These are phyloP conservation scores for Scutellaria barbata DNA, from an alignment of 257 asterid genomes.

Conservation along the genomic window DNA sequence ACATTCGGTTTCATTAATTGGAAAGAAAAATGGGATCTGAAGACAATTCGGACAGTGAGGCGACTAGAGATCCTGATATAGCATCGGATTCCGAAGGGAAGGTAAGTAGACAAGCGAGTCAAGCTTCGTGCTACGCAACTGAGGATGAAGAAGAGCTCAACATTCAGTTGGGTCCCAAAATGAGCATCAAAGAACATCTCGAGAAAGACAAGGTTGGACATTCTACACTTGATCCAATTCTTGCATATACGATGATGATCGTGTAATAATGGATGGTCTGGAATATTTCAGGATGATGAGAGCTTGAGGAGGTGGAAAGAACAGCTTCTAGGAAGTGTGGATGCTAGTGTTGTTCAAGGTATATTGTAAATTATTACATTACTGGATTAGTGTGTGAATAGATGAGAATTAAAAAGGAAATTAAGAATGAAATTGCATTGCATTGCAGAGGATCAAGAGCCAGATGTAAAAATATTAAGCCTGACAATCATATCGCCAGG, in stretches of 20 bases:
- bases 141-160: constrained; percentile 50
- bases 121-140: constrained; percentile 39
- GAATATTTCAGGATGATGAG: constrained; percentile 50
- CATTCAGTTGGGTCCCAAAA: constrained; percentile 52
- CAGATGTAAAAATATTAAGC: constrained; percentile 55
- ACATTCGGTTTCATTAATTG: neutral
- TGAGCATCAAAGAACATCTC: constrained; percentile 54
- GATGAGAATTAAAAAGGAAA: too few relatives aligned
- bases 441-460: constrained; percentile 48
- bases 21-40: constrained; percentile 40
- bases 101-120: constrained; percentile 42
- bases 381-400: too few relatives aligned
- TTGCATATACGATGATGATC: too few relatives aligned
- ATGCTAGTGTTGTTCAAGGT: constrained; percentile 52
- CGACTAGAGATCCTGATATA: constrained; percentile 34
- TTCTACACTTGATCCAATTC: too few relatives aligned
- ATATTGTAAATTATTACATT: neutral
- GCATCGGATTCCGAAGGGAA: constrained; percentile 42
- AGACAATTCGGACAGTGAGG: constrained; percentile 34
- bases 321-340: constrained; percentile 54
- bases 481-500: constrained; percentile 44
- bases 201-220: constrained; percentile 56
- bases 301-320: constrained; percentile 65
- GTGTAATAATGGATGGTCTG: neutral
- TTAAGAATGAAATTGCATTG: too few relatives aligned